phyloP scores from a whole-genome alignment of 345 rosid genomes.

The Leavenworthia alabamica region DNA sequence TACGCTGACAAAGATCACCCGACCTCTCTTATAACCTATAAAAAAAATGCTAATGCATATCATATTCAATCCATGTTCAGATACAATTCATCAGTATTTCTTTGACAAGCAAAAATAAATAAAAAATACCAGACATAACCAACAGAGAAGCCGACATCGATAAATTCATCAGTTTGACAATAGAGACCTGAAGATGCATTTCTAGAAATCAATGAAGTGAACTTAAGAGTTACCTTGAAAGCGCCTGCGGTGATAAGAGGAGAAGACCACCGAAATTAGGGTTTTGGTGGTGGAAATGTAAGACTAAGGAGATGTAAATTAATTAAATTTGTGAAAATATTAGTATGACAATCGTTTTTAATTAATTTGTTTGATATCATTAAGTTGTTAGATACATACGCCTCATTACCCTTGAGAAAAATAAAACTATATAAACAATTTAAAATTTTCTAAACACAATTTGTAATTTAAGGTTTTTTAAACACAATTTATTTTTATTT shows the following conservation, averaged over 20 bases:
- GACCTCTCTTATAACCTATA: not conserved
- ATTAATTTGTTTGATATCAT: no score
- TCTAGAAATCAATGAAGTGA: not conserved
- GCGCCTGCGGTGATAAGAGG: slow-evolving; percentile 1
- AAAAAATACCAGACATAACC: not conserved
- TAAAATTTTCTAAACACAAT: no score
- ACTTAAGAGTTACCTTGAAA: slow-evolving; percentile 5
- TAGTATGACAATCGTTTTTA: no score
- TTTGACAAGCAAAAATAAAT: not conserved
- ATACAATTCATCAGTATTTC: not conserved
- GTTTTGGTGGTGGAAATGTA: slow-evolving; percentile 3
- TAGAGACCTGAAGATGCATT: not conserved
- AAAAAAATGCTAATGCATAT: not conserved
- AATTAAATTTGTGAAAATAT: no score
- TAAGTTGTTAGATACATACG: no score
- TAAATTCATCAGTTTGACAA: not conserved
- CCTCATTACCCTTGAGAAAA: no score
- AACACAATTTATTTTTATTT: no score
- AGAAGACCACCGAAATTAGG: slow-evolving; percentile 16
- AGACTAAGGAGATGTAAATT: not conserved
- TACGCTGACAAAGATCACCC: not conserved
- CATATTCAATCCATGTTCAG: not conserved
- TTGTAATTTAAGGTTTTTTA: no score
- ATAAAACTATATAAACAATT: no score
- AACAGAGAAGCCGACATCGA: not conserved